phyloP scores from a whole-genome alignment of 2,329 filamentous ascomycete genomes.

The Volutella citrinella region DNA sequence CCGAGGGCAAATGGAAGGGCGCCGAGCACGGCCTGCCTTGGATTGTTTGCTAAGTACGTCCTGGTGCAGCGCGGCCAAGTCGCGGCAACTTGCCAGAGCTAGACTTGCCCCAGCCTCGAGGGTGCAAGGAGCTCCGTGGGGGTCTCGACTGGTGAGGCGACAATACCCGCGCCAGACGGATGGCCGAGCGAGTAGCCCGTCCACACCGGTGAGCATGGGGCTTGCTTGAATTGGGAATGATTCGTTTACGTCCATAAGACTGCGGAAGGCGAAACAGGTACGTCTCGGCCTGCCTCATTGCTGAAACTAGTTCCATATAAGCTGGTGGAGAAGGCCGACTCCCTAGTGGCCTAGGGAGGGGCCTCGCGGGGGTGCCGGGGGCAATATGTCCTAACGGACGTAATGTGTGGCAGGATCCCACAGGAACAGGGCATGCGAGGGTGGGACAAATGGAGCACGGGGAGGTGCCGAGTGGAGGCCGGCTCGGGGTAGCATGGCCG shows the following conservation, averaged over 20 bases:
- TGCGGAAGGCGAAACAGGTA: constrained; percentile 11
- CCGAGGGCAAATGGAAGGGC: constrained; percentile 6
- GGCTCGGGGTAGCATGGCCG: constrained; percentile 3
- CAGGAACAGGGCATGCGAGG: constrained; percentile 13
- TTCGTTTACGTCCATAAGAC: constrained; percentile 1
- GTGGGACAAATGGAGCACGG: constrained; percentile 5
- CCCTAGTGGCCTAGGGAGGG: constrained; percentile 2
- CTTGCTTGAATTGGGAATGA: constrained; percentile 1
- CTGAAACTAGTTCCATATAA: no score
- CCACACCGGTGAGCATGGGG: constrained; percentile 26
- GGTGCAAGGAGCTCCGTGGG: no score
- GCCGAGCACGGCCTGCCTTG: no score
- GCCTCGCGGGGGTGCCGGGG: no score
- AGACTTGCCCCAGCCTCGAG: no score
- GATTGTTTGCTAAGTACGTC: no score
- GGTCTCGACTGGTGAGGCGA: no score
- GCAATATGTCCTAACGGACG: no score
- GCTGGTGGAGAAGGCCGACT: no score
- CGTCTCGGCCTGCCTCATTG: no score
- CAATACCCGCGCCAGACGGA: constrained; percentile 12
- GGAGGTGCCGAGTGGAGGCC: constrained; percentile 14
- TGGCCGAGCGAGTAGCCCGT: constrained; percentile 13
- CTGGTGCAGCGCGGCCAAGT: no score
- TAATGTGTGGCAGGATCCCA: constrained; percentile 3
- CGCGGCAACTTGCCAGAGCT: no score